phyloP scores from a whole-genome alignment of 805 yeast species.

The Candida fluviatilis region DNA sequence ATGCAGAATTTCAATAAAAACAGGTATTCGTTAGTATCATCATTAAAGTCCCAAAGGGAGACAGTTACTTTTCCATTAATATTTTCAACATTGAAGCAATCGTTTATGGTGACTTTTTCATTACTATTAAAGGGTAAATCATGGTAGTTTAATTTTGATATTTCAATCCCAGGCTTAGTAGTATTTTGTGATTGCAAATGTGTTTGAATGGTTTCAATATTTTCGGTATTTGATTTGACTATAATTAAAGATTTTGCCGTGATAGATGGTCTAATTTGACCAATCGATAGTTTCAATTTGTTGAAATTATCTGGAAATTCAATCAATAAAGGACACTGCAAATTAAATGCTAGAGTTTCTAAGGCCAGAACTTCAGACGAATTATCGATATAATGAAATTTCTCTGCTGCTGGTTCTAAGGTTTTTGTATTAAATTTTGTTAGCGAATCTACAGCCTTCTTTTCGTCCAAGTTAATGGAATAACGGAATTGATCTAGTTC shows the following conservation, averaged over 20 bases:
- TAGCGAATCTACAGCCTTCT: conserved; percentile 17
- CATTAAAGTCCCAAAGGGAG: conserved; percentile 23
- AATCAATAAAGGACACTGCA: conserved; percentile 27
- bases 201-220: conserved; percentile 9
- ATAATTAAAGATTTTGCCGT: conserved; percentile 22
- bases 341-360: background rate
- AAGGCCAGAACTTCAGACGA: conserved; percentile 5
- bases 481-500: conserved; percentile 20
- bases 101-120: conserved; percentile 27
- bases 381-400: conserved; percentile 24
- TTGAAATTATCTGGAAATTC: conserved; percentile 18
- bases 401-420: conserved; percentile 11
- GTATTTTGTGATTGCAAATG: conserved; percentile 6
- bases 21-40: conserved; percentile 9
- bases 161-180: conserved; percentile 11
- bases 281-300: conserved; percentile 25
- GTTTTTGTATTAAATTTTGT: conserved; percentile 13
- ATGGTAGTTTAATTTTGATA: conserved; percentile 25
- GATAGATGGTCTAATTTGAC: conserved; percentile 5
- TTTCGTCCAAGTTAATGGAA: conserved; percentile 16
- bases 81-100: conserved; percentile 13
- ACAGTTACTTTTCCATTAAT: conserved; percentile 18
- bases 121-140: conserved; percentile 22
- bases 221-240: conserved; percentile 20
- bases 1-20: conserved; percentile 21